Evolutionary conservation across 306 rosid species (phyloP), one percentile per base, ranked within the genome.

Genomic region (Medicago ruthenica): DNA sequence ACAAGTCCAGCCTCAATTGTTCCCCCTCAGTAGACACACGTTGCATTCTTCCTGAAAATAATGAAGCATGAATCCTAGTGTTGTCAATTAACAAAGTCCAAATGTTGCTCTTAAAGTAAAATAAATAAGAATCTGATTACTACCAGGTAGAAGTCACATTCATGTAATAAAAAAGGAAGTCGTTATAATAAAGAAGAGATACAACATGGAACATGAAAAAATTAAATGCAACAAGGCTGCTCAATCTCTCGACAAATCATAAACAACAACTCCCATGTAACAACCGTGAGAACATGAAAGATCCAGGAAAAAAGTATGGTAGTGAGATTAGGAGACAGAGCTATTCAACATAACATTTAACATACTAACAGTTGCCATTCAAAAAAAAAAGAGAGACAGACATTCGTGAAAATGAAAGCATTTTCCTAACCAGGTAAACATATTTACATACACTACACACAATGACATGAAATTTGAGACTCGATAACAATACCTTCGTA

Each of bases 21-120:
- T 92, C 97, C 45, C 97, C 98, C 88, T 95, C 98, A 9, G 89
- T 81, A 53, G 98, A 95, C 74, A 84, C 96, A 77, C 95, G 96
- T 89, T 92, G 82, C 96, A 95, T 68, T 95, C 98, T 69, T 31
- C 36, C 36, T 31, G 36, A 31, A 31, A 31, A 88, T 72, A 67
- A 57, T 70, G 14, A 81, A 36, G 70, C 39, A 61, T 60, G 65
- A 76, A 27, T 75, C 62, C 73, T 48, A 71, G 70, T 53, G 48
- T 67, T 60, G 72, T 51, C 47, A 31, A 53, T 64, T 9, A 71
- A 73, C 64, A 73, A 57, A 80, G 48, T 34, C 74, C 78, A 31
- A 16, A 44, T 24, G 42, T 44, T 37, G 31, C 34, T 69, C 48
- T 63, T 62, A 14, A 61, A 69, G 75, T 34, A n/a, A 48, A 70